A percentile compares a stretch with the other conserved stretches of the same genome.
Evolutionary conservation across 1,284 basidiomycete genomes (phyloP).

Genomic region (Austropuccinia psidii): DNA sequence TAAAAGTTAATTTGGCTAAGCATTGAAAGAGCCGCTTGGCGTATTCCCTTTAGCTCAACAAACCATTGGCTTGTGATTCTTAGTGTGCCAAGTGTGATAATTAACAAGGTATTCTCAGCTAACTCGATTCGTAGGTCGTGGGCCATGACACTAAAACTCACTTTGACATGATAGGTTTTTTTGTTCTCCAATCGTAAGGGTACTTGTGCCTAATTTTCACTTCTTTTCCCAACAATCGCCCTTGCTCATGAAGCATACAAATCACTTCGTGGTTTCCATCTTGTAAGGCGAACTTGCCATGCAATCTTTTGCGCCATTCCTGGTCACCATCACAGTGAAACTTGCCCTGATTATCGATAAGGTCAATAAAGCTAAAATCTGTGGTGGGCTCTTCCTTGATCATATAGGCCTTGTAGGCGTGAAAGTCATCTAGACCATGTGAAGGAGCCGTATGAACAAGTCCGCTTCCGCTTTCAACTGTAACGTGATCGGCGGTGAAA

Average conservation of each 20-base stretch:
- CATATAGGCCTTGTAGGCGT: conserved; percentile 43
- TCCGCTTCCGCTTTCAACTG: conserved; percentile 81
- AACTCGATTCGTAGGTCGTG: neutral
- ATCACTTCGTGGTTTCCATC: conserved; percentile 64
- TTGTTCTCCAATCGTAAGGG: conserved; percentile 95
- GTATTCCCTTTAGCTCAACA: conserved; percentile 77
- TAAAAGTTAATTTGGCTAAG: conserved; percentile 68
- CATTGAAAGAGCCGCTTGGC: conserved; percentile 64
- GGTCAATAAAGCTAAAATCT: neutral
- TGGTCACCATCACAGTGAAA: conserved; percentile 57
- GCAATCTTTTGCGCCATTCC: conserved; percentile 52
- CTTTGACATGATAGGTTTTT: conserved; percentile 83
- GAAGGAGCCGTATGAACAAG: conserved; percentile 93
- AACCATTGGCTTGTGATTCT: conserved; percentile 99
- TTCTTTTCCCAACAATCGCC: conserved; percentile 61
- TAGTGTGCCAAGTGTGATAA: neutral
- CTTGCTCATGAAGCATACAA: conserved; percentile 57
- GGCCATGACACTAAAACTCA: conserved; percentile 48
- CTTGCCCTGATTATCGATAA: conserved; percentile 67
- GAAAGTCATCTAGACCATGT: conserved; percentile 87
- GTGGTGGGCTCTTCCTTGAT: conserved; percentile 45
- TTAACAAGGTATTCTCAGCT: neutral
- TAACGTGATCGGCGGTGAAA: conserved; percentile 62
- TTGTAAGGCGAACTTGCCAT: conserved; percentile 65
- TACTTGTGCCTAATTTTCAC: conserved; percentile 73